These are phyloP conservation scores for Incumbomyces lentus DNA, from an alignment of 2,329 filamentous ascomycete genomes.

Conservation along the genomic window DNA sequence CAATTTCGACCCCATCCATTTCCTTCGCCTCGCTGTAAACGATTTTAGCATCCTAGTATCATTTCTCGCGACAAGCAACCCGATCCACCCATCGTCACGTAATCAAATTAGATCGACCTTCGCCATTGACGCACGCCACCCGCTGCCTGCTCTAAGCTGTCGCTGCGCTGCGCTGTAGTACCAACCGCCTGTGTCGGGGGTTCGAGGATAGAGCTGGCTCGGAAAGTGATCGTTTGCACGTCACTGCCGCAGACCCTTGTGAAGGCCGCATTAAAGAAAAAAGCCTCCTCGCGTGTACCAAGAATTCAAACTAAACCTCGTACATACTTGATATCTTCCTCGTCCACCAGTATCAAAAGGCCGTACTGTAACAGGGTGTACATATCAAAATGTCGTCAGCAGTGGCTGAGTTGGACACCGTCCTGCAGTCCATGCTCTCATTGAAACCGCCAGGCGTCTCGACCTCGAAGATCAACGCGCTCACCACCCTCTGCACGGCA, in stretches of 20 bases:
- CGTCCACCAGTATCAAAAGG: conserved; percentile 3
- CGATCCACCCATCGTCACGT: not conserved
- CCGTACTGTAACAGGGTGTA: conserved; percentile 7
- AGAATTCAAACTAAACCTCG: not conserved
- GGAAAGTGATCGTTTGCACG: not conserved
- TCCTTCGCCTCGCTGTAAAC: not conserved
- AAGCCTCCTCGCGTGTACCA: not conserved
- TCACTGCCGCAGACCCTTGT: not conserved
- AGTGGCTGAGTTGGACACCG: conserved; percentile 81
- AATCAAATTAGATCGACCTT: conserved; percentile 6
- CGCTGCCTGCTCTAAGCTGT: not conserved
- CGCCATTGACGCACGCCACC: not conserved
- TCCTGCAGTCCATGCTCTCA: conserved; percentile 81
- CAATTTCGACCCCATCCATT: not conserved
- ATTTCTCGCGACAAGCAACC: not conserved
- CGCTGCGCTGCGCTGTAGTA: conserved; percentile 3
- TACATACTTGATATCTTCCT: conserved; percentile 1
- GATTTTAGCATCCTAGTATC: not conserved
- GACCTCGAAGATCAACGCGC: conserved; percentile 76
- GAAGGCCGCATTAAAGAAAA: not conserved
- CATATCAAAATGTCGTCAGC: conserved; percentile 58
- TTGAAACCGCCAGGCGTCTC: conserved; percentile 92
- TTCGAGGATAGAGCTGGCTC: not conserved
- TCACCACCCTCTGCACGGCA: conserved; percentile 77
- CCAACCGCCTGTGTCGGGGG: not conserved